A percentile compares a stretch with the other conserved stretches of the same genome.
These are phyloP conservation scores for Podila minutissima DNA, from an alignment of 192 early-diverging fungal species.

Conservation along the genomic window DNA sequence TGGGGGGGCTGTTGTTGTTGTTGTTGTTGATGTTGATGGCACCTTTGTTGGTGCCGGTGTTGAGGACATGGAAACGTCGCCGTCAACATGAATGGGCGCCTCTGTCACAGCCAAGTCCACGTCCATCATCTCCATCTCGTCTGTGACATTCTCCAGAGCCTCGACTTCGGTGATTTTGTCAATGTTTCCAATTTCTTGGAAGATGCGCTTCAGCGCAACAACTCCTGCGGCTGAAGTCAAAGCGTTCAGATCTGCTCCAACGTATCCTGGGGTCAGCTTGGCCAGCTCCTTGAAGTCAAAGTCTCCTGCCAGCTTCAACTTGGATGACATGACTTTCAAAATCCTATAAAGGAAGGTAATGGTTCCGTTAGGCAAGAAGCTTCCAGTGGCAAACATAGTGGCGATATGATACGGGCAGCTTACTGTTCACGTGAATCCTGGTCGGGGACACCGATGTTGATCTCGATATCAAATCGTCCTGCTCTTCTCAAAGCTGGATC, in stretches of 20 bases:
- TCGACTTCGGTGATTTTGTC: constrained; percentile 42
- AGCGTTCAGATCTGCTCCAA: constrained; percentile 96
- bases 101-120: constrained; percentile 25
- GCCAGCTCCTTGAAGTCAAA: constrained; percentile 88
- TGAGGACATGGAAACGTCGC: neutral
- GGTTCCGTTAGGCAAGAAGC: neutral
- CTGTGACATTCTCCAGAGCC: constrained; percentile 12
- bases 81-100: neutral
- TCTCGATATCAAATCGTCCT: constrained; percentile 96
- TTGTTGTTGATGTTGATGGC: neutral
- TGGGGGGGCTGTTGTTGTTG: constrained; percentile 11
- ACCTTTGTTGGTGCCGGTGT: constrained; percentile 1
- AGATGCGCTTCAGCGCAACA: constrained; percentile 89
- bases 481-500: constrained; percentile 96
- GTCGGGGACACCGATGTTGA: constrained; percentile 97
- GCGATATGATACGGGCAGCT: constrained; percentile 2
- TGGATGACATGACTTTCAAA: constrained; percentile 77
- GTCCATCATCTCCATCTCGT: constrained; percentile 54
- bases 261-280: constrained; percentile 95
- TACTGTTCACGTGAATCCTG: constrained; percentile 85
- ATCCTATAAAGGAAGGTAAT: constrained; percentile 61
- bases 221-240: constrained; percentile 90
- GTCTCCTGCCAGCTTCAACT: constrained; percentile 81
- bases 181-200: constrained; percentile 54
- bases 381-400: no score